Percentiles rank a stretch among this genome's conserved stretches.
Evolutionary conservation across 768 basidiomycete genomes (phyloP).

Genomic region (Polyporus arcularius): DNA sequence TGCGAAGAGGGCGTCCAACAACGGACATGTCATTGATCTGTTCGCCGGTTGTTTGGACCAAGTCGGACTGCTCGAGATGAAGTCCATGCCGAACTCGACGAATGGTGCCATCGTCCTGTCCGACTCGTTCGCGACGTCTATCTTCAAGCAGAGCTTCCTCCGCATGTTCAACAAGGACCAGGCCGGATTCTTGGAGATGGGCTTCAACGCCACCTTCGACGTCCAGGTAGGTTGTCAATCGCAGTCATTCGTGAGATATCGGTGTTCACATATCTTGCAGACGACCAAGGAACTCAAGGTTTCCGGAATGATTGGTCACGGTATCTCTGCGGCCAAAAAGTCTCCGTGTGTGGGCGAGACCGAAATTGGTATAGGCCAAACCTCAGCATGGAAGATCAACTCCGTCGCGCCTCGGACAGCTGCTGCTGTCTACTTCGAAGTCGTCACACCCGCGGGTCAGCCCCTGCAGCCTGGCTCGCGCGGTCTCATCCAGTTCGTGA

Average conservation of each 20-base stretch:
- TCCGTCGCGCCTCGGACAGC: constrained; percentile 85
- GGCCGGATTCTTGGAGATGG: constrained; percentile 91
- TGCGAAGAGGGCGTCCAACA: constrained; percentile 89
- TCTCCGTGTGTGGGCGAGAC: constrained; percentile 97
- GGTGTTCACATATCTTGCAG: constrained; percentile 39
- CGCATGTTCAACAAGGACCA: constrained; percentile 92
- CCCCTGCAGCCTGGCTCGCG: constrained; percentile 86
- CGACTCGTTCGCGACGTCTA: constrained; percentile 95
- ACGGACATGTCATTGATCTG: constrained; percentile 92
- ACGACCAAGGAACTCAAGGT: constrained; percentile 99
- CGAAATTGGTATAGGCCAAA: constrained; percentile 98
- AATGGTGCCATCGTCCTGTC: constrained; percentile 96
- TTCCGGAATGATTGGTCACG: constrained; percentile 96
- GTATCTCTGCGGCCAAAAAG: constrained; percentile 96
- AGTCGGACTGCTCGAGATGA: constrained; percentile 98
- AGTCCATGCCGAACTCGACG: constrained; percentile 90
- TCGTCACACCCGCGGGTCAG: constrained; percentile 95
- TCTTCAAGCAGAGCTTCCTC: constrained; percentile 98
- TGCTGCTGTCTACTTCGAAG: constrained; percentile 95
- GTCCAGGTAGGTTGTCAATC: constrained; percentile 66
- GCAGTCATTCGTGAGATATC: neutral
- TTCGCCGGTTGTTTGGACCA: constrained; percentile 98
- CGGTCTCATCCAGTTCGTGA: constrained; percentile 96
- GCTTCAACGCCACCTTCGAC: constrained; percentile 98
- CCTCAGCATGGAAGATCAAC: constrained; percentile 98